These are phyloP conservation scores for Sporisorium scitamineum DNA, from an alignment of 1,284 basidiomycete species.

Conservation along the genomic window DNA sequence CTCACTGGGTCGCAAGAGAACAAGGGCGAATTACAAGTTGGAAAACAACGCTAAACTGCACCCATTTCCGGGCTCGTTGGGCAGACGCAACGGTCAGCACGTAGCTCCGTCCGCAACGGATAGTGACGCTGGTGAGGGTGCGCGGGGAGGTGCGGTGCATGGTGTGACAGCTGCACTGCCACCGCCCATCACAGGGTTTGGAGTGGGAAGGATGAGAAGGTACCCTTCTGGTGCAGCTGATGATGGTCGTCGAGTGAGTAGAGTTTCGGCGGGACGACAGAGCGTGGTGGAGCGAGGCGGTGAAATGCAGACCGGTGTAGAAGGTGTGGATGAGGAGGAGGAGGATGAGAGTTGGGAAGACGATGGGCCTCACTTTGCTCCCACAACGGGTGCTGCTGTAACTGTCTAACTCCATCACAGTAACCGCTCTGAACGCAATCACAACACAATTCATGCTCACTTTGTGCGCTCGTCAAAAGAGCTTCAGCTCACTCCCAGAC, in stretches of 20 bases:
- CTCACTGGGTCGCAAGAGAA: conserved; percentile 18
- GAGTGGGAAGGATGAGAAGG: conserved; percentile 25
- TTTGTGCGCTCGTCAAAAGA: neutral
- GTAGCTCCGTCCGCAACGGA: neutral
- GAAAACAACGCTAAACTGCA: conserved; percentile 46
- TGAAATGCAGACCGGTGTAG: neutral
- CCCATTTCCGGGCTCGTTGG: conserved; percentile 33
- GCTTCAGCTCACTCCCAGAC: neutral
- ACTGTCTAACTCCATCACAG: no score
- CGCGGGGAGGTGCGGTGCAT: neutral
- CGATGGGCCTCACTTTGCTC: neutral
- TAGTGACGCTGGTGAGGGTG: neutral
- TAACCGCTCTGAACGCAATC: no score
- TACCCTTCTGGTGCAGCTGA: conserved; percentile 1
- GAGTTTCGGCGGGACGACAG: neutral
- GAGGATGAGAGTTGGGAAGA: conserved; percentile 36
- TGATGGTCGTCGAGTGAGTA: neutral
- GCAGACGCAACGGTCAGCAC: neutral
- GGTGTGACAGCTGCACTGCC: conserved; percentile 10
- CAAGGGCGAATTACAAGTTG: conserved; percentile 34
- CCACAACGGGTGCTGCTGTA: no score
- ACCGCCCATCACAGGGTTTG: conserved; percentile 33
- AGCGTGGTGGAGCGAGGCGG: neutral
- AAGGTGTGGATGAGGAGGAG: neutral
- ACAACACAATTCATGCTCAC: no score